Percentiles rank a stretch among this genome's conserved stretches.
Conservation (phyloP, 306 rosid genomes). For the Cicer cuneatum region DNA sequence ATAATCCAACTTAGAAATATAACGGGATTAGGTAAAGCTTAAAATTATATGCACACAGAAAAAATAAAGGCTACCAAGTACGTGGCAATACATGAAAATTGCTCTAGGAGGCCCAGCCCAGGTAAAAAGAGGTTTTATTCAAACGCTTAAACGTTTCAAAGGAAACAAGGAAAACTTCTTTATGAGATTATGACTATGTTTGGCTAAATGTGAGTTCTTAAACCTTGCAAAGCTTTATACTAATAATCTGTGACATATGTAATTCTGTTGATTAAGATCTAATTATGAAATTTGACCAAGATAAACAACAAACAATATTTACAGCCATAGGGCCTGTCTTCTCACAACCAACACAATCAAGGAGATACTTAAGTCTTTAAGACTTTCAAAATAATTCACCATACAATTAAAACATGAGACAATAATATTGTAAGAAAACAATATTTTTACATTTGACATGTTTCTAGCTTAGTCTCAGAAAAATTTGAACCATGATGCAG, state of each 20-base stretch:
- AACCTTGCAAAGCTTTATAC: background rate
- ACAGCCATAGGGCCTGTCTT: background rate
- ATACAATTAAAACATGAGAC: constrained; percentile 7
- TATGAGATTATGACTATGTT: background rate
- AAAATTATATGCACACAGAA: background rate
- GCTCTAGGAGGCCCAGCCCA: background rate
- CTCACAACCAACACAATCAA: constrained; percentile 5
- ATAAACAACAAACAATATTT: constrained; percentile 16
- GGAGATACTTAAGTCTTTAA: background rate
- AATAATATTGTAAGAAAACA: background rate
- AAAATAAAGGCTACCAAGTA: constrained; percentile 7
- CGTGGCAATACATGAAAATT: constrained; percentile 12
- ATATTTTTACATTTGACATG: background rate
- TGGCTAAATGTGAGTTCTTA: background rate
- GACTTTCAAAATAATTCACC: constrained; percentile 10
- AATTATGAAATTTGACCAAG: constrained; percentile 2
- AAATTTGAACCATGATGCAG: constrained; percentile 20
- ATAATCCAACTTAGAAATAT: background rate
- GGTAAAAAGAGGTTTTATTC: constrained; percentile 9
- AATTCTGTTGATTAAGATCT: background rate
- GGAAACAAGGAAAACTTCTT: constrained; percentile 2
- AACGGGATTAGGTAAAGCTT: background rate
- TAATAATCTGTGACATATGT: constrained; percentile 1
- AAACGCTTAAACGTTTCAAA: background rate
- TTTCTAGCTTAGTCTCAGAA: constrained; percentile 11